A percentile compares a stretch with the other conserved stretches of the same genome.
phyloP scores from a whole-genome alignment of 805 yeast species.

The Isabelozyma heimii region DNA sequence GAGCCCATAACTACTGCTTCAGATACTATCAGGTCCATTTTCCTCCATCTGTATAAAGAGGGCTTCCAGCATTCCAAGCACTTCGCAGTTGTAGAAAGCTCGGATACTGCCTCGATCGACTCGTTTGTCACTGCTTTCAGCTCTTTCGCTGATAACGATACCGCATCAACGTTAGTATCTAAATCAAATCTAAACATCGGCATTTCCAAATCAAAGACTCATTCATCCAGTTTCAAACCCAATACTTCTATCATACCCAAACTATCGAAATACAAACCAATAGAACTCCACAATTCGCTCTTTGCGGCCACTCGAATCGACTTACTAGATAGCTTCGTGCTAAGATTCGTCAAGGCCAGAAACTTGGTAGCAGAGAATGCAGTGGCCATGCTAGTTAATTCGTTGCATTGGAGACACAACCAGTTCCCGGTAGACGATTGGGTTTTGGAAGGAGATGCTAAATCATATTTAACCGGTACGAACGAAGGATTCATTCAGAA shows the following conservation, averaged over 20 bases:
- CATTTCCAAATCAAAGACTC: background rate
- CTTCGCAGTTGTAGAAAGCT: conserved; percentile 11
- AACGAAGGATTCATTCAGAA: conserved; percentile 51
- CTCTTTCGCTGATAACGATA: conserved; percentile 18
- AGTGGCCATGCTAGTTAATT: conserved; percentile 65
- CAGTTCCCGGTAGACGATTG: conserved; percentile 61
- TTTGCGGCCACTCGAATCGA: conserved; percentile 52
- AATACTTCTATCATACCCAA: conserved; percentile 44
- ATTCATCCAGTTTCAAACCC: conserved; percentile 5
- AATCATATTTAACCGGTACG: conserved; percentile 42
- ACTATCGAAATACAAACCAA: conserved; percentile 51
- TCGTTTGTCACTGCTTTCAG: conserved; percentile 32
- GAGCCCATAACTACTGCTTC: conserved; percentile 18
- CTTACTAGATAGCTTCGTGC: conserved; percentile 71
- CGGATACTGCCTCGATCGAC: conserved; percentile 25
- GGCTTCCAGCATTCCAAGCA: conserved; percentile 10
- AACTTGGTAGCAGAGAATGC: conserved; percentile 76
- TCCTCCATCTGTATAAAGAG: conserved; percentile 15
- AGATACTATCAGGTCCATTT: conserved; percentile 16
- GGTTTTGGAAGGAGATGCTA: conserved; percentile 70
- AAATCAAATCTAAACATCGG: background rate
- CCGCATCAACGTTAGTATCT: background rate
- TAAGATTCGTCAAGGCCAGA: conserved; percentile 83
- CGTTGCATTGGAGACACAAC: conserved; percentile 71
- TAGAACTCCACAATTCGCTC: conserved; percentile 51